A percentile compares a stretch with the other conserved stretches of the same genome.
phyloP scores from a whole-genome alignment of 371 early-diverging fungal species.

The Nosema muscidifuracis region DNA sequence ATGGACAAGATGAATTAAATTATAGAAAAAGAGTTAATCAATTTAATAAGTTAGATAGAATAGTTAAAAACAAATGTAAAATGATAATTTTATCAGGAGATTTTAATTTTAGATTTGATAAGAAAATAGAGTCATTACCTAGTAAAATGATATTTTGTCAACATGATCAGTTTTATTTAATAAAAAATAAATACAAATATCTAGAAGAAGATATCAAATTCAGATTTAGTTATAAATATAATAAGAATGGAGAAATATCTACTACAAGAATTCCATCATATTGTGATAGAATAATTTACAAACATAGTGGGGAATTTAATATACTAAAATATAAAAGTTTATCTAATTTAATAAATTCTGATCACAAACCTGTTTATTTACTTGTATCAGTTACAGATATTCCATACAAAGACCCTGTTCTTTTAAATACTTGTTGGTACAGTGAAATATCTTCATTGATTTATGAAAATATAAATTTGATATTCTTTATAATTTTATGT shows the following conservation, averaged over 20 bases:
- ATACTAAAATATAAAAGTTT: background rate
- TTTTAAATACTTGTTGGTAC: too few relatives aligned
- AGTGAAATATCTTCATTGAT: background rate
- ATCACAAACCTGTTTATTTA: background rate
- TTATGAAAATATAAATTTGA: background rate
- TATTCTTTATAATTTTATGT: background rate
- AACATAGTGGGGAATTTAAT: background rate
- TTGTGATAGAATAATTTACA: conserved; percentile 18
- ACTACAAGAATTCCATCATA: background rate
- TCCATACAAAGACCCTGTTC: too few relatives aligned
- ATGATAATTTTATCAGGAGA: background rate
- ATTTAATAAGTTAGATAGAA: background rate
- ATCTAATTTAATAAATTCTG: background rate
- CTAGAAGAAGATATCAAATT: background rate
- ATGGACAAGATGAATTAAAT: background rate
- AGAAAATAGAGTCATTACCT: background rate
- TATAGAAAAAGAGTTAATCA: background rate
- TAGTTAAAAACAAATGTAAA: background rate
- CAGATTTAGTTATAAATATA: conserved; percentile 15
- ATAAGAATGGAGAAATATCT: background rate
- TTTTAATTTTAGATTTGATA: background rate
- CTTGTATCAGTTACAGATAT: too few relatives aligned
- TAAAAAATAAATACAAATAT: background rate
- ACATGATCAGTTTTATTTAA: background rate
- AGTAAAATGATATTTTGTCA: background rate